Evolutionary conservation across 2,329 filamentous ascomycete genomes (phyloP).

Genomic region (Phialemonium atrogriseum): DNA sequence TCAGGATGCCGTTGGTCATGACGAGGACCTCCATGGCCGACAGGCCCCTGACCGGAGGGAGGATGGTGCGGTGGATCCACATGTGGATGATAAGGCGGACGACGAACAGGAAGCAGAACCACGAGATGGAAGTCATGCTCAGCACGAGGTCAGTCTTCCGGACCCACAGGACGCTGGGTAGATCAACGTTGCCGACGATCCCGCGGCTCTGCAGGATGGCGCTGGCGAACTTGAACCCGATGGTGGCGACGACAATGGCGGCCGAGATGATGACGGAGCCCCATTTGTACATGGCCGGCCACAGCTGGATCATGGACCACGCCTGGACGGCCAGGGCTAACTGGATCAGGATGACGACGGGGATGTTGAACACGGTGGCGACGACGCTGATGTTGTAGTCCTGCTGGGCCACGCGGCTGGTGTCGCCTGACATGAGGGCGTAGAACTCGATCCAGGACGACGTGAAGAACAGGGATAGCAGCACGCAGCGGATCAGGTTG

Average conservation of each 20-base stretch:
- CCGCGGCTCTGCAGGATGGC: constrained; percentile 27
- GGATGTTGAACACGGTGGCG: constrained; percentile 31
- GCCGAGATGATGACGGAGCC: constrained; percentile 20
- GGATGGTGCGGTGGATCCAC: constrained; percentile 34
- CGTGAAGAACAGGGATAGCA: constrained; percentile 52
- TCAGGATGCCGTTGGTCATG: constrained; percentile 47
- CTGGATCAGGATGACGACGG: constrained; percentile 37
- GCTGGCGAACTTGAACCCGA: constrained; percentile 23
- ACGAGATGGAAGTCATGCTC: constrained; percentile 24
- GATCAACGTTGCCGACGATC: constrained; percentile 14
- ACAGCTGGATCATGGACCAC: constrained; percentile 42
- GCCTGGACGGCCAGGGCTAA: constrained; percentile 42
- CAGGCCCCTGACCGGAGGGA: constrained; percentile 32
- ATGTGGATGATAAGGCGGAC: constrained; percentile 41
- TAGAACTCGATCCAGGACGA: constrained; percentile 56
- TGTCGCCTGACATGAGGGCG: constrained; percentile 47
- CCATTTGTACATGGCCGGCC: constrained; percentile 28
- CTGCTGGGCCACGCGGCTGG: constrained; percentile 30
- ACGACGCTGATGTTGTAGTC: constrained; percentile 29
- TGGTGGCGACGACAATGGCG: constrained; percentile 19
- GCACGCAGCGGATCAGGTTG: constrained; percentile 49
- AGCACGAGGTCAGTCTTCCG: constrained; percentile 25
- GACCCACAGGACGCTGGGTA: constrained; percentile 23
- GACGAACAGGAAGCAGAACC: constrained; percentile 50
- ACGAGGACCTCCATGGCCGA: constrained; percentile 46